These are phyloP conservation scores for Magnaporthiopsis poae DNA, from an alignment of 2,329 filamentous ascomycete genomes.

Conservation along the genomic window DNA sequence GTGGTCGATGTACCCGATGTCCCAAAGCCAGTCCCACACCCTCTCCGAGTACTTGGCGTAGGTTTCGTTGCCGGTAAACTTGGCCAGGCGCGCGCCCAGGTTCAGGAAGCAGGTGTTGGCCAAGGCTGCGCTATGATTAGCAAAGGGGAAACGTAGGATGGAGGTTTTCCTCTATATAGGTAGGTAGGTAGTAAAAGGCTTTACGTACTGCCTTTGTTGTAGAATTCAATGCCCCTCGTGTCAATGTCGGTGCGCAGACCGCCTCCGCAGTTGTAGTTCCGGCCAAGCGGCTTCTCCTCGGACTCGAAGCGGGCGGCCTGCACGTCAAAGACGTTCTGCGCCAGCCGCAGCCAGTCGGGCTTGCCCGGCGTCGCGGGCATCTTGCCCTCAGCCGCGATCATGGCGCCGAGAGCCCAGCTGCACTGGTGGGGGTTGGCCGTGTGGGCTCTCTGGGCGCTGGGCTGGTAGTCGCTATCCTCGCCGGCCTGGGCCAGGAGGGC, in stretches of 20 bases:
- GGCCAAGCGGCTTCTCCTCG: conserved; percentile 22
- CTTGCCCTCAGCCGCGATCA: conserved; percentile 44
- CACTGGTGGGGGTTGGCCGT: conserved; percentile 51
- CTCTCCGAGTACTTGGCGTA: conserved; percentile 54
- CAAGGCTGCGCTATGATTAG: conserved; percentile 17
- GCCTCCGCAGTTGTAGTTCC: conserved; percentile 48
- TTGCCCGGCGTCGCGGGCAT: conserved; percentile 35
- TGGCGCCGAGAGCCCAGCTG: conserved; percentile 47
- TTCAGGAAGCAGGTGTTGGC: conserved; percentile 57
- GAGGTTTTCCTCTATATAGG: too few species aligned
- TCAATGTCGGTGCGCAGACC: conserved; percentile 61
- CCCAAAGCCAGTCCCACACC: conserved; percentile 51
- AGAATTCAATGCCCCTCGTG: conserved; percentile 52
- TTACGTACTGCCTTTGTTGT: conserved; percentile 44
- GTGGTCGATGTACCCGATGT: conserved; percentile 48
- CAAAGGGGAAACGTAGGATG: too few species aligned
- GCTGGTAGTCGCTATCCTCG: conserved; percentile 38
- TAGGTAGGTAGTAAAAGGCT: too few species aligned
- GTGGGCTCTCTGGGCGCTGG: conserved; percentile 30
- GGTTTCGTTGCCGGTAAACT: conserved; percentile 57
- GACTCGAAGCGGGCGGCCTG: conserved; percentile 23
- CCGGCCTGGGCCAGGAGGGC: conserved; percentile 38
- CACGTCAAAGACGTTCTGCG: conserved; percentile 47
- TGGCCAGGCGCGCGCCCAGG: conserved; percentile 57
- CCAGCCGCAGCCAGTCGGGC: conserved; percentile 43